These are phyloP conservation scores for Corymbia maculata DNA, from an alignment of 345 rosid species.

Conservation along the genomic window DNA sequence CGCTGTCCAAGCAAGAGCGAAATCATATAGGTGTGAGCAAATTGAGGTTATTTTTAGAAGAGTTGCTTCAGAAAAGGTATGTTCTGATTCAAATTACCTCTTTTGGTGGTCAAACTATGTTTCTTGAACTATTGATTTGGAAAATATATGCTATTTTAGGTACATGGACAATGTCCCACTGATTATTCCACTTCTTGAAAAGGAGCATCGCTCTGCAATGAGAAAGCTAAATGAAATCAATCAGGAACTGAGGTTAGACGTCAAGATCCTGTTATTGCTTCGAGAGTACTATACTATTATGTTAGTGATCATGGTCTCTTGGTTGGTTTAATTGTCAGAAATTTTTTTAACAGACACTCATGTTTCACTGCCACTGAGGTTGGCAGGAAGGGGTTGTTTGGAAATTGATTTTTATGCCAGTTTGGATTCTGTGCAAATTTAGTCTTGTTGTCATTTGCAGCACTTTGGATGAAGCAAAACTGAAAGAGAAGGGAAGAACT, in stretches of 20 bases:
- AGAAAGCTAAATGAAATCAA: constrained; percentile 63
- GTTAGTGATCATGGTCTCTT: not conserved
- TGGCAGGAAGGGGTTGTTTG: not conserved
- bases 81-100: not conserved
- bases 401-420: not conserved
- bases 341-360: not conserved
- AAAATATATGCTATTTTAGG: constrained; percentile 27
- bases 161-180: constrained; percentile 83
- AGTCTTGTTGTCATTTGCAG: constrained; percentile 31
- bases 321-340: not conserved
- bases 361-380: not conserved
- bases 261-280: constrained; percentile 6
- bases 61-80: constrained; percentile 77
- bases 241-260: constrained; percentile 64
- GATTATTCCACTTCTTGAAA: constrained; percentile 88
- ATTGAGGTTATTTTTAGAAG: constrained; percentile 77
- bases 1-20: constrained; percentile 65
- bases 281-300: not conserved
- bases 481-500: constrained; percentile 83
- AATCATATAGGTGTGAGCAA: constrained; percentile 87
- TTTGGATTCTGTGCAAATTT: not conserved
- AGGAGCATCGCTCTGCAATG: constrained; percentile 58
- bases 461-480: constrained; percentile 77
- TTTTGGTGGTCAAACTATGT: not conserved
- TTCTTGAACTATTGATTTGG: constrained; percentile 3